Percentiles rank a stretch among this genome's conserved stretches.
Evolutionary conservation across 2,329 filamentous ascomycete genomes (phyloP).

Genomic region (Ophiostoma ulmi): DNA sequence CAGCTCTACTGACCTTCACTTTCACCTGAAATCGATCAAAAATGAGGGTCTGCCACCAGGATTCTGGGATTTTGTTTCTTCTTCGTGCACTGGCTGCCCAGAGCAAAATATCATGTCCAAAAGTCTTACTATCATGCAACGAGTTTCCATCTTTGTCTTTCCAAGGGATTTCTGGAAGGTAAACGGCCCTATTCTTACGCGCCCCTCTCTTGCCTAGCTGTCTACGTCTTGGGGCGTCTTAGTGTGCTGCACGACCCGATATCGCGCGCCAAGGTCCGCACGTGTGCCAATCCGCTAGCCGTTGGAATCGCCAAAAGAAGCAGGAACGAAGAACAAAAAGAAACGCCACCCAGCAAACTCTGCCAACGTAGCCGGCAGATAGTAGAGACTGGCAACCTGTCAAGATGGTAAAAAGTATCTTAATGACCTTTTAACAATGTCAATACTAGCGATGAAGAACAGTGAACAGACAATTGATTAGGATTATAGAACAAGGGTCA

Average conservation of each 20-base stretch:
- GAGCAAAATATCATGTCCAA: neutral
- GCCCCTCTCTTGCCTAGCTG: neutral
- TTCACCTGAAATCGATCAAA: no score
- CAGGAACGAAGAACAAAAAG: constrained; percentile 2
- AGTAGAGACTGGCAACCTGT: neutral
- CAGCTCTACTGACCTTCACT: neutral
- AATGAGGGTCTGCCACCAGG: no score
- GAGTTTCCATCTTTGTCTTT: neutral
- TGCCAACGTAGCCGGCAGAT: neutral
- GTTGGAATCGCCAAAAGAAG: neutral
- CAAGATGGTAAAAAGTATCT: neutral
- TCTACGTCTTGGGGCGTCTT: neutral
- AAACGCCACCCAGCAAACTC: constrained; percentile 7
- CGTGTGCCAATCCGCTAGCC: neutral
- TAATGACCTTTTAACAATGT: neutral
- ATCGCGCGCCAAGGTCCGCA: constrained; percentile 10
- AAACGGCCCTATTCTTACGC: constrained; percentile 13
- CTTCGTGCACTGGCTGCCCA: no score
- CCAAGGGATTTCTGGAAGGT: neutral
- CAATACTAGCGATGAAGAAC: neutral
- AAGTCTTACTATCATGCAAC: neutral
- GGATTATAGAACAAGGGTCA: neutral
- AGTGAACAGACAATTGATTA: neutral
- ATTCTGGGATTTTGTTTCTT: no score
- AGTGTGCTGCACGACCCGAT: constrained; percentile 12